Percentiles rank a stretch among this genome's conserved stretches.
These are phyloP conservation scores for Fusarium decemcellulare DNA, from an alignment of 2,329 filamentous ascomycete genomes.

Conservation along the genomic window DNA sequence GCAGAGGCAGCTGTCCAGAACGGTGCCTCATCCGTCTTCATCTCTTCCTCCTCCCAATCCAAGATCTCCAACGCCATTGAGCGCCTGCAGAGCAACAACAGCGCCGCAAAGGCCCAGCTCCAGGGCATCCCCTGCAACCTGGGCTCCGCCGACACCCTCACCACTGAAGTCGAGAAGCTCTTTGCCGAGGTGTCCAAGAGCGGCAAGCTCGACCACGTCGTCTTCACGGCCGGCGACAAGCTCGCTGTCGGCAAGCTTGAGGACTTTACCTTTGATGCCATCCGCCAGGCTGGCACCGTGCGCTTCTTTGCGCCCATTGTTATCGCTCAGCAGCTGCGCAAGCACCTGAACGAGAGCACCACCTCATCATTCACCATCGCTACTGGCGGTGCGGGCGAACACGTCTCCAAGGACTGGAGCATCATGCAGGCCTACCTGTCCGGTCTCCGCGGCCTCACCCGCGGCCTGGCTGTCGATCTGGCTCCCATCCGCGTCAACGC, in stretches of 20 bases:
- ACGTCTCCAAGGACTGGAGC: constrained; percentile 33
- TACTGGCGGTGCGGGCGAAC: constrained; percentile 28
- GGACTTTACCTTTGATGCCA: constrained; percentile 22
- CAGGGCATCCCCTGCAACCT: constrained; percentile 36
- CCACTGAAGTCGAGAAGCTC: constrained; percentile 25
- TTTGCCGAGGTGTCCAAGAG: constrained; percentile 30
- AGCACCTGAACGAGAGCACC: constrained; percentile 28
- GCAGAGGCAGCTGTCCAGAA: constrained; percentile 36
- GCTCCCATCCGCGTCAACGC: constrained; percentile 37
- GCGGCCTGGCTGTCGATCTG: constrained; percentile 37
- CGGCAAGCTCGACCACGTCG: constrained; percentile 37
- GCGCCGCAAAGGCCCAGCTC: constrained; percentile 30
- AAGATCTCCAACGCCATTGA: constrained; percentile 29
- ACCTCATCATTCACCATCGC: constrained; percentile 38
- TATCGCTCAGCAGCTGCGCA: constrained; percentile 36
- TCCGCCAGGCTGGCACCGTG: constrained; percentile 34
- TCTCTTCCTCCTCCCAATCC: constrained; percentile 29
- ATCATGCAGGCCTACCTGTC: constrained; percentile 32
- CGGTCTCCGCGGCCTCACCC: constrained; percentile 31
- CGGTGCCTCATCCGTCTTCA: constrained; percentile 32
- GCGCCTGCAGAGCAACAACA: constrained; percentile 29
- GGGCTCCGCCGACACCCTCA: constrained; percentile 24
- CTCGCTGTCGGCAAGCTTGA: constrained; percentile 31
- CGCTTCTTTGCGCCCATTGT: constrained; percentile 38
- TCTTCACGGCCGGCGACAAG: constrained; percentile 38